Evolutionary conservation across 2,329 filamentous ascomycete species (phyloP), one percentile per base, ranked within the genome.

Genomic region (Fusarium falciforme): DNA sequence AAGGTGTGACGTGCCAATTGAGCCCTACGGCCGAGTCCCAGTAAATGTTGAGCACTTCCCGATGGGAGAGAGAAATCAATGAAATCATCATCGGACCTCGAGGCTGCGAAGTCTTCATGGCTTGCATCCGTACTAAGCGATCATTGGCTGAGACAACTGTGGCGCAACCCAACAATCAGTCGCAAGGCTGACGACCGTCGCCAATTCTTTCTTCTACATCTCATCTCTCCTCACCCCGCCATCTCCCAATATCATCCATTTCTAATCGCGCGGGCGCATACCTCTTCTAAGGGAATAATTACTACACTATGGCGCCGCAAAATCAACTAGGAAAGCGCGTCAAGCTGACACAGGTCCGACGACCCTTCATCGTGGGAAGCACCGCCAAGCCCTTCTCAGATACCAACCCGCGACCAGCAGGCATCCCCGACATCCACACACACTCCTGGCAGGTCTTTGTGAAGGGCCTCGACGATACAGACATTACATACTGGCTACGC

Each of bases 391-490:
- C 91, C 47, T 95, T 95, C 84, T 93, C 94, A 82, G 93, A 94
- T 61, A 90, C 92, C 76, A 93, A 94, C 79, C 94, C 94, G 64
- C 93, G 93, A 79, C 94, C 94, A 3, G 86, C 91, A 25, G 89
- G 91, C 80, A 90, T 94, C 5, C 94, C 96, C 27, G 89, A 94
- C 71, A 95, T 97, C 83, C 96, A 99, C 86, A 98, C 96, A 35
- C 97, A 98, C 86, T 94, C 93, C 72, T 99, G 96, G 96, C 92
- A 93, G 79, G 94, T 98, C 73, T 98, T 97, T 82, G 94, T 99
- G 67, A 93, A 93, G 80, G 94, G 95, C 55, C 88, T 98, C 63
- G 94, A 97, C 78, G 94, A 94, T 82, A 93, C 94, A 69, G 94
- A 98, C 80, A 93, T 98, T 75, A 95, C 94, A 31, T 96, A 97